Conservation (phyloP, 2,329 filamentous ascomycete genomes). For the Didymella pomorum region DNA sequence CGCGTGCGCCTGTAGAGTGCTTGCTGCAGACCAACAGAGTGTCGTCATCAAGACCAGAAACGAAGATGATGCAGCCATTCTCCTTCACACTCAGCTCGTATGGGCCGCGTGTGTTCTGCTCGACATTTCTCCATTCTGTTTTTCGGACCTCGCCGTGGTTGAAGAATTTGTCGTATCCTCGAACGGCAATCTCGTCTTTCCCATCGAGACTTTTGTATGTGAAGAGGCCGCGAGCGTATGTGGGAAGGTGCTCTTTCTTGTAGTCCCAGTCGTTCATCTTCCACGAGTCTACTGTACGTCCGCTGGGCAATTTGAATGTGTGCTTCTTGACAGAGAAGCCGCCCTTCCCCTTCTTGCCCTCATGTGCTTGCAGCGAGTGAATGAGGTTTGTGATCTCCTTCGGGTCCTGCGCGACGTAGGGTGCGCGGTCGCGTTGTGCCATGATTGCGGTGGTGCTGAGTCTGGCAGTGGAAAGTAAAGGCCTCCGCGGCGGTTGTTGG, state of each 20-base stretch:
- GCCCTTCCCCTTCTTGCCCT: conserved; percentile 54
- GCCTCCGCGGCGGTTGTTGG: conserved; percentile 9
- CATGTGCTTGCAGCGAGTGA: conserved; percentile 67
- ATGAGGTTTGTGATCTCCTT: conserved; percentile 73
- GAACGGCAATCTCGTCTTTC: conserved; percentile 78
- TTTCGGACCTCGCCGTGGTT: conserved; percentile 83
- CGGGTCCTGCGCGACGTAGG: conserved; percentile 73
- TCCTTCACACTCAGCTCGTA: conserved; percentile 98
- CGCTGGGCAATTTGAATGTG: conserved; percentile 73
- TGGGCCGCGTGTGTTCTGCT: conserved; percentile 77
- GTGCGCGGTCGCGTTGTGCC: conserved; percentile 62
- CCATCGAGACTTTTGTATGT: conserved; percentile 75
- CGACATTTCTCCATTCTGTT: conserved; percentile 84
- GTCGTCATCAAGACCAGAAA: conserved; percentile 87
- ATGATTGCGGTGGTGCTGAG: conserved; percentile 49
- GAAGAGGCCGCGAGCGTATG: conserved; percentile 92
- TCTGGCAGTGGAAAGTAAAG: not conserved
- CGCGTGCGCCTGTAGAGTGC: conserved; percentile 87
- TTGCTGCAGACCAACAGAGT: conserved; percentile 98
- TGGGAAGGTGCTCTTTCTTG: conserved; percentile 84
- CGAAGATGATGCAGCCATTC: conserved; percentile 99
- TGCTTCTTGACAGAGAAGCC: conserved; percentile 80
- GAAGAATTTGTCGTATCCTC: conserved; percentile 99
- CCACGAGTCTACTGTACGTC: conserved; percentile 85
- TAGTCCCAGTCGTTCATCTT: conserved; percentile 95